phyloP scores from a whole-genome alignment of 371 early-diverging fungal species.

The Mucor saturninus region DNA sequence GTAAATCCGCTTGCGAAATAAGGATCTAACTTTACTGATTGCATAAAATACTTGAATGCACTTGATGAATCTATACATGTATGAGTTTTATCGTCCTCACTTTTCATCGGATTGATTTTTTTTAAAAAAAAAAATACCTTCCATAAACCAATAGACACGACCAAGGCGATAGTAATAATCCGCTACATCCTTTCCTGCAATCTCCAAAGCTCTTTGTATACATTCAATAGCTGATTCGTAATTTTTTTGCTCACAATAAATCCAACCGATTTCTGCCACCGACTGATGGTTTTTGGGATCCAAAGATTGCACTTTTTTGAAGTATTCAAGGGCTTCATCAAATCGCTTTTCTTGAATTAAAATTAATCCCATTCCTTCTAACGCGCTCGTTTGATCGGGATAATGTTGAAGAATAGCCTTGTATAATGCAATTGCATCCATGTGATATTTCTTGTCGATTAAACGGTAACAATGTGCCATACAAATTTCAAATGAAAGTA shows the following conservation, averaged over 20 bases:
- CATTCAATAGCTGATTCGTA: conserved; percentile 61
- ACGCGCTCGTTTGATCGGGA: conserved; percentile 53
- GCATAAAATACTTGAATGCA: conserved; percentile 73
- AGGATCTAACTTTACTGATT: conserved; percentile 76
- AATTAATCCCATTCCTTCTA: conserved; percentile 51
- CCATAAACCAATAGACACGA: conserved; percentile 80
- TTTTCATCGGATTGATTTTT: background rate
- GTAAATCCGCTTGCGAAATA: conserved; percentile 72
- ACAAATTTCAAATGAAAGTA: conserved; percentile 62
- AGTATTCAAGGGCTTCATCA: conserved; percentile 60
- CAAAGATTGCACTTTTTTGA: conserved; percentile 53
- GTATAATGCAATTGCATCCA: conserved; percentile 58
- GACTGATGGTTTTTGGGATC: conserved; percentile 56
- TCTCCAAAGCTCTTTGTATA: conserved; percentile 57
- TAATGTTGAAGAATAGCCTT: conserved; percentile 54
- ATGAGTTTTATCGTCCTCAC: background rate
- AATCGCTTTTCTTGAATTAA: conserved; percentile 44
- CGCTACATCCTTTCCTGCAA: conserved; percentile 46
- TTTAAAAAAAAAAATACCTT: conserved; percentile 53
- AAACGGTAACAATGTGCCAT: conserved; percentile 70
- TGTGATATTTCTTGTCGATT: conserved; percentile 56
- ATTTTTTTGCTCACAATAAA: conserved; percentile 57
- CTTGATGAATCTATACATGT: conserved; percentile 53
- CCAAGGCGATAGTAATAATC: conserved; percentile 73
- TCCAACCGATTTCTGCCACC: conserved; percentile 69